Base-by-base conservation (phyloP, 2,329 filamentous ascomycete genomes). In the Colletotrichum brevisporum region DNA sequence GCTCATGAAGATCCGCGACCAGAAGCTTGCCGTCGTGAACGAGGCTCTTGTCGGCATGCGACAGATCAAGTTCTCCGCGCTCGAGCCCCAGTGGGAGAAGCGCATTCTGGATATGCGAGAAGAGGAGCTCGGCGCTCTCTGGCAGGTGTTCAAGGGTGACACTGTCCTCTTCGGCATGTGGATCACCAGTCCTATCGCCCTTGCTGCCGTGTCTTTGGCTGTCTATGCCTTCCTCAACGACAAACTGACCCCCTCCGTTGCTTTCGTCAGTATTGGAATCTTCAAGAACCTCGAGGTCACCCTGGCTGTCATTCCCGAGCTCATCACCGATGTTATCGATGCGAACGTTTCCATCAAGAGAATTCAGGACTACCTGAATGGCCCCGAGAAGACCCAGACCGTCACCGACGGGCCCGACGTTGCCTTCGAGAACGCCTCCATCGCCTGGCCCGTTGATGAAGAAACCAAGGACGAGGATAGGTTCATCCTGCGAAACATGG, bases 1-100 rank as follows among this genome's bases (percentile, higher is more conserved):
- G 57, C 78, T 95, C 57, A 95, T 95, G 92, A 92, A 92, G 76
- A 84, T 90, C 31, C 85, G 93, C 52, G 93, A 95, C 77, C 85
- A 89, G 63, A 95, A 95, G 79, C 86, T 94, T 80, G 90, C 87
- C 0, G 87, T 94, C 15, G 86, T 96, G 36, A 92, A 92, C 1
- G 93, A 96, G 78, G 92, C 91, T 0, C 81, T 96, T 1, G 88
- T 92, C 73, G 93, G 93, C 8, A 95, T 95, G 71, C 88, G 92
- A 1, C 93, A 96, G 78, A 94, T 96, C 81, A 96, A 96, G 75
- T 94, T 95, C 73, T 92, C 92, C 0, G 93, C 93, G 1, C 80
- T 94, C 2, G 93, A 95, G 77, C 81, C 83, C 21, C 89, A 92
- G 73, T 95, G 93, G 93, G 89, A 94, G 76, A 83, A 85, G 16